Evolutionary conservation across 2,329 filamentous ascomycete genomes (phyloP).

Genomic region (Beauveria sp.): DNA sequence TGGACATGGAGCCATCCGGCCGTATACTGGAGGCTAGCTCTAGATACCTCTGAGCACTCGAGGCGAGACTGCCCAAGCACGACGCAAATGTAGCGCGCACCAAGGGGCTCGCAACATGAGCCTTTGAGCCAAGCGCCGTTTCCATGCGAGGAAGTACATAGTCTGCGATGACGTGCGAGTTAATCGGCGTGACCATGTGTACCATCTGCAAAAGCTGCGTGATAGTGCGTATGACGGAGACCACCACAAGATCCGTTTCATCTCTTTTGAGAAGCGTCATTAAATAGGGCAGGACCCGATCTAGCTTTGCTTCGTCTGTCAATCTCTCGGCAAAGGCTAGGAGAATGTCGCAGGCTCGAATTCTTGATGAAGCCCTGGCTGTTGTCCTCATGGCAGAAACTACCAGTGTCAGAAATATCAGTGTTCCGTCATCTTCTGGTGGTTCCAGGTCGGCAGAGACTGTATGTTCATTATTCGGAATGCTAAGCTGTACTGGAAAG

Average conservation of each 20-base stretch:
- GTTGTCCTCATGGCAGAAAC: constrained; percentile 86
- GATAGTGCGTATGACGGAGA: constrained; percentile 77
- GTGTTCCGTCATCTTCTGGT: constrained; percentile 74
- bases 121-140: constrained; percentile 38
- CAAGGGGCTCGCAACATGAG: constrained; percentile 49
- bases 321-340: constrained; percentile 85
- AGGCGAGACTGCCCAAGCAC: constrained; percentile 80
- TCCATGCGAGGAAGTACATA: constrained; percentile 61
- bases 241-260: constrained; percentile 72
- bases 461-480: constrained; percentile 74
- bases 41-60: constrained; percentile 75
- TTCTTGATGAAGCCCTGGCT: constrained; percentile 75
- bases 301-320: constrained; percentile 92
- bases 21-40: constrained; percentile 85
- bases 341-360: constrained; percentile 84
- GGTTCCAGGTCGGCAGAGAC: constrained; percentile 53
- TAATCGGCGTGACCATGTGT: constrained; percentile 73
- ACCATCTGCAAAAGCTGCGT: constrained; percentile 85
- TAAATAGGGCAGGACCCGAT: constrained; percentile 85
- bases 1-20: constrained; percentile 72
- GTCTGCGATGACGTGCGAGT: constrained; percentile 61
- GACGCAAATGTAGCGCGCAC: constrained; percentile 89
- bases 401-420: constrained; percentile 85
- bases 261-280: constrained; percentile 71
- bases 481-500: constrained; percentile 77